Evolutionary conservation across 2,329 filamentous ascomycete species (phyloP), one percentile per base, ranked within the genome.

Genomic region (Microsporum ferrugineum): DNA sequence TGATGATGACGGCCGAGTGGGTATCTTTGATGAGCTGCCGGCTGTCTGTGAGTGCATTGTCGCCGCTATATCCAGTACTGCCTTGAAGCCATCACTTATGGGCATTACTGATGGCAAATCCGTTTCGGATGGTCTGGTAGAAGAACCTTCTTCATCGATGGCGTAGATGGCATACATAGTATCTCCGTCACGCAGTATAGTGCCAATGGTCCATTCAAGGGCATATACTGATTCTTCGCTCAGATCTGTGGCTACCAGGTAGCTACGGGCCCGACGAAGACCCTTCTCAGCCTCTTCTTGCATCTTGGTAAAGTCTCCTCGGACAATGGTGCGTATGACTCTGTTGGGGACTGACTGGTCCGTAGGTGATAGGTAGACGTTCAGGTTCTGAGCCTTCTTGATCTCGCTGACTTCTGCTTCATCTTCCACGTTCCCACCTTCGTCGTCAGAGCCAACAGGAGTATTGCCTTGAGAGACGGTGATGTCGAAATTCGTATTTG

Each of bases 201-300:
- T 97, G 5, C 94, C 94, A 61, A 99, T 91, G 0, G 92, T 94
- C 94, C 94, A 99, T 73, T 99, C 94, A 36, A 99, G 80, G 1
- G 94, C 94, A 72, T 97, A 95, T 5, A 89, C 89, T 3, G 92
- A 91, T 76, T 99, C 94, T 41, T 94, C 89, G 67, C 91, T 96
- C 2, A 97, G 78, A 73, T 99, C 94, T 0, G 90, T 96, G 2
- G 94, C 92, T n/a, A 96, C 91, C 14, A 99, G 78, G 71, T 97
- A 99, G 68, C 94, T 95, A 59, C 94, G 84, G 63, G 92, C 83
- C 59, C 88, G 84, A 57, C 88, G 84, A 57, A 89, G 81, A 59
- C 90, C 89, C 10, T 89, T 87, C 61, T 91, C 86, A 0, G 88
- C 88, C 68, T 91, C 85, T 65, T 87, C 82, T 49, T 88, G 85